These are phyloP conservation scores for Pseudopediastrum boryanum DNA, from an alignment of 139 green algal species.

Conservation along the genomic window DNA sequence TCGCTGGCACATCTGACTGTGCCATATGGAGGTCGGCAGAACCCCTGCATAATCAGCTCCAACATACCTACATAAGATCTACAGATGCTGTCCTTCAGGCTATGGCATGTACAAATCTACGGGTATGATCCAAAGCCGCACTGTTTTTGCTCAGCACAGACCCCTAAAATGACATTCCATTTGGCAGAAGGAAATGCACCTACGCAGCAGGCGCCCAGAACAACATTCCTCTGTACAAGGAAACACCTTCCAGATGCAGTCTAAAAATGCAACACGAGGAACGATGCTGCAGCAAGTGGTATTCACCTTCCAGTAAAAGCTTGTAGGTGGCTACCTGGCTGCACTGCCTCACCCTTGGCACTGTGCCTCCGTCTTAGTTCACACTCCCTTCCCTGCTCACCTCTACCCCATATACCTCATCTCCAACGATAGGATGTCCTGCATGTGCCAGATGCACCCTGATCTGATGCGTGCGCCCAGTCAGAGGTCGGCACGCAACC, in stretches of 20 bases:
- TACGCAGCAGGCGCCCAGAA: not conserved
- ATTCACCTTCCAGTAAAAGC: not conserved
- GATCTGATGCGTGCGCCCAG: conserved; percentile 83
- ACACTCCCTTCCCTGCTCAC: not conserved
- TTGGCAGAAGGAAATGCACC: too few species aligned
- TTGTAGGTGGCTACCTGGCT: not conserved
- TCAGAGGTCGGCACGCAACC: conserved; percentile 56
- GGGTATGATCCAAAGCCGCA: too few species aligned
- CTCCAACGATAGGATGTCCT: conserved; percentile 75
- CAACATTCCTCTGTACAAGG: too few species aligned
- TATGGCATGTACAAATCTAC: too few species aligned
- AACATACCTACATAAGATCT: too few species aligned
- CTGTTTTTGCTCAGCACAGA: too few species aligned
- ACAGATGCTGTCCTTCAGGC: too few species aligned
- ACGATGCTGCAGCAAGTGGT: not conserved
- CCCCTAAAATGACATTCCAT: too few species aligned
- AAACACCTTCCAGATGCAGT: too few species aligned
- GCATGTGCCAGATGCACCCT: conserved; percentile 71
- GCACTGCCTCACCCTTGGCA: not conserved
- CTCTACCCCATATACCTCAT: conserved; percentile 73
- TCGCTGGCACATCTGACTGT: too few species aligned
- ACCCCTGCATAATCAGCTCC: too few species aligned
- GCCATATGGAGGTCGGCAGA: too few species aligned
- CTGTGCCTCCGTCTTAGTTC: not conserved
- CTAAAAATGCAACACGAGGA: not conserved